Percentiles rank a stretch among this genome's conserved stretches.
These are phyloP conservation scores for Apostasia shenzhenica DNA, from an alignment of 106 monocot genomes.

Conservation along the genomic window DNA sequence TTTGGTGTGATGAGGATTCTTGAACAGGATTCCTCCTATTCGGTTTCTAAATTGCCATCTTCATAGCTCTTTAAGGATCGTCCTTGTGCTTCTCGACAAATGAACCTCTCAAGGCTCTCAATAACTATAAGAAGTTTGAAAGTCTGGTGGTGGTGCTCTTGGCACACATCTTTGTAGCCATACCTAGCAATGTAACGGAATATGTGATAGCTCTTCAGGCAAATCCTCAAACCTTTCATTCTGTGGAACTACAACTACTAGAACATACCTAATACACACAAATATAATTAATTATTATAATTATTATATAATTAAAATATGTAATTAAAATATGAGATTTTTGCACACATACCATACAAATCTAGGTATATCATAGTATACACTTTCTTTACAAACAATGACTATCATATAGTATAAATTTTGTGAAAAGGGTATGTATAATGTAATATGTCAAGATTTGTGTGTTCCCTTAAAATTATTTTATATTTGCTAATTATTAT, in stretches of 20 bases:
- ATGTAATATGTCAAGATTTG: no score
- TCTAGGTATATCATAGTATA: no score
- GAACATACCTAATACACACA: constrained; percentile 95
- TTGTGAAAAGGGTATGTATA: no score
- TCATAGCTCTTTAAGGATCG: constrained; percentile 73
- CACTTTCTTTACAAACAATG: no score
- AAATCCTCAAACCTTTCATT: constrained; percentile 84
- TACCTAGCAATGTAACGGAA: constrained; percentile 99
- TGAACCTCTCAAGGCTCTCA: constrained; percentile 90
- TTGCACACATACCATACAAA: no score
- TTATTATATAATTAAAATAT: no score
- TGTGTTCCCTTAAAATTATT: no score
- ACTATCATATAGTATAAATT: no score
- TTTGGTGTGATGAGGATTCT: constrained; percentile 51
- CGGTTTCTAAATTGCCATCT: constrained; percentile 46
- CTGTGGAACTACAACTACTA: constrained; percentile 87
- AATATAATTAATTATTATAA: constrained; percentile 34
- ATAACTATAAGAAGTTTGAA: constrained; percentile 92
- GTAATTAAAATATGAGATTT: no score
- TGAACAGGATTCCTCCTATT: constrained; percentile 33
- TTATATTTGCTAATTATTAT: no score
- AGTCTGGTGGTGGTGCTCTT: constrained; percentile 61
- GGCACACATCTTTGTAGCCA: constrained; percentile 93
- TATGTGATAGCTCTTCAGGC: constrained; percentile 89
- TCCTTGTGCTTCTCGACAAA: constrained; percentile 94